Evolutionary conservation across 306 rosid genomes (phyloP).

Genomic region (Dryas alaskensis): DNA sequence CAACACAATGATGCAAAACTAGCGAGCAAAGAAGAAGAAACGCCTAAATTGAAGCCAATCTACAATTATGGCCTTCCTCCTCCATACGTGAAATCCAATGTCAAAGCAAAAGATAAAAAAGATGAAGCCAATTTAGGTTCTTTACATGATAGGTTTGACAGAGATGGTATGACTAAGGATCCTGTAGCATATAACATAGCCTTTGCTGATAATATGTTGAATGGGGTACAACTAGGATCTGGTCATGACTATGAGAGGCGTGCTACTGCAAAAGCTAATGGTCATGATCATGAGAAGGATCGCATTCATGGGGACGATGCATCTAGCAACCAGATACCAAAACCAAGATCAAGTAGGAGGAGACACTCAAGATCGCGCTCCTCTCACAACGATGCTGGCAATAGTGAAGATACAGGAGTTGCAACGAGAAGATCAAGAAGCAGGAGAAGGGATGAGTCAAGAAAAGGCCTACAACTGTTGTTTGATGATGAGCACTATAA

Average conservation of each 20-base stretch:
- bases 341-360: constrained; percentile 62
- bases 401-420: constrained; percentile 42
- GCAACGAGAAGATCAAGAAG: constrained; percentile 60
- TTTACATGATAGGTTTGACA: constrained; percentile 27
- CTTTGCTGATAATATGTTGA: constrained; percentile 33
- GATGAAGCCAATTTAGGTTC: constrained; percentile 30
- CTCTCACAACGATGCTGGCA: constrained; percentile 33
- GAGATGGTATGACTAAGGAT: constrained; percentile 28
- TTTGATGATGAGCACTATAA: constrained; percentile 62
- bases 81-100: constrained; percentile 69
- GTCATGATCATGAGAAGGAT: constrained; percentile 45
- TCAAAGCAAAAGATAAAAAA: constrained; percentile 46
- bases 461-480: constrained; percentile 69
- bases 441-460: constrained; percentile 59
- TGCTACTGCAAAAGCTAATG: constrained; percentile 32
- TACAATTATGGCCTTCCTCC: constrained; percentile 65
- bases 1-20: constrained; percentile 31
- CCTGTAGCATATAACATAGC: constrained; percentile 42
- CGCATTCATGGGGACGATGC: constrained; percentile 30
- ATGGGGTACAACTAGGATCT: constrained; percentile 39
- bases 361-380: constrained; percentile 66
- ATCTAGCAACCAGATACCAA: constrained; percentile 41
- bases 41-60: constrained; percentile 49
- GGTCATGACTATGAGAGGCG: constrained; percentile 48
- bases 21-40: constrained; percentile 47